Conservation (phyloP, 2,329 filamentous ascomycete genomes). For the Rhynchosporium secalis region DNA sequence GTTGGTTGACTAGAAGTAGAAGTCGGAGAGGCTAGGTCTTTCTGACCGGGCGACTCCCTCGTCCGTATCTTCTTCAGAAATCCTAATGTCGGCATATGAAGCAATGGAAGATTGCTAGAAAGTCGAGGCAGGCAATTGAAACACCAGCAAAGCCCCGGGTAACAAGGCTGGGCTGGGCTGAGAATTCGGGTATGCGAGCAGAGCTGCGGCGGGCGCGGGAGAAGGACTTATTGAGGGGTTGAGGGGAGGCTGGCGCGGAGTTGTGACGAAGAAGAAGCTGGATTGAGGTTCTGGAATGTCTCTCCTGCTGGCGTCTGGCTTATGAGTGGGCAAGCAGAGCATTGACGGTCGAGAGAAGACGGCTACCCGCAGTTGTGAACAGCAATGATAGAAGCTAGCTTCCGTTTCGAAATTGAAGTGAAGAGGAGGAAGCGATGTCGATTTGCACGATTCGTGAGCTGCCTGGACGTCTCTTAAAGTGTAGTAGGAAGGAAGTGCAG, state of each 20-base stretch:
- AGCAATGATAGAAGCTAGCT: constrained; percentile 18
- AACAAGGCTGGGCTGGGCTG: constrained; percentile 27
- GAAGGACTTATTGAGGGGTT: constrained; percentile 4
- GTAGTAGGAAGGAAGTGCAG: constrained; percentile 1
- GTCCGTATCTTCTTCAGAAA: constrained; percentile 99
- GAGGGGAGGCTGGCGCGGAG: not conserved
- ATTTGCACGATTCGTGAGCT: not conserved
- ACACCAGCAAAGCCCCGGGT: constrained; percentile 28
- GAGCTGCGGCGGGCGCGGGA: constrained; percentile 1
- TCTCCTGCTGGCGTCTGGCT: constrained; percentile 21
- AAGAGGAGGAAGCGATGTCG: constrained; percentile 13
- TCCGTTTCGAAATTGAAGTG: constrained; percentile 25
- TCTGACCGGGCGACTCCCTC: constrained; percentile 76
- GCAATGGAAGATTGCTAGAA: constrained; percentile 30
- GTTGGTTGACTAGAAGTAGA: constrained; percentile 65
- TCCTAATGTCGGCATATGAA: constrained; percentile 85
- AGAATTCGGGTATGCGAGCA: constrained; percentile 18
- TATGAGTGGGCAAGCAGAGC: constrained; percentile 19
- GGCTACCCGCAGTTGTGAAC: constrained; percentile 30
- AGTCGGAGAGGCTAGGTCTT: constrained; percentile 65
- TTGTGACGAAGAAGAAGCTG: constrained; percentile 19
- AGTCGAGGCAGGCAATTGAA: constrained; percentile 35
- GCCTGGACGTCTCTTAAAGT: not conserved
- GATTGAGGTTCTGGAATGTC: constrained; percentile 32
- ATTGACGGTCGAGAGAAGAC: constrained; percentile 26